phyloP scores from a whole-genome alignment of 495 filamentous ascomycete genomes.

The Aspergillus heteromorphus region DNA sequence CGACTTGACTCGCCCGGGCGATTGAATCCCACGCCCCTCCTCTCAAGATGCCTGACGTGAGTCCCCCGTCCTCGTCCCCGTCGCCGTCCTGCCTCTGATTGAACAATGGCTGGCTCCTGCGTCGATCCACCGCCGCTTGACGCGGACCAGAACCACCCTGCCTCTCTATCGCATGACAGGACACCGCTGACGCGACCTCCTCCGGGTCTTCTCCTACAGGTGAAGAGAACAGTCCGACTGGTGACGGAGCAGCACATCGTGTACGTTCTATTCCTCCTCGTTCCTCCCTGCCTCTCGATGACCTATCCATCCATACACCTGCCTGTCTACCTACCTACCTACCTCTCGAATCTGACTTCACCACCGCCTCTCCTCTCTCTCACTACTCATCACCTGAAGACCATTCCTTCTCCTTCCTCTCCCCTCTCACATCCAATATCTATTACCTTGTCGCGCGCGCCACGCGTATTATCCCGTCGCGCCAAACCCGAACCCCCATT shows the following conservation, averaged over 20 bases:
- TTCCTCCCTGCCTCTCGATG: not conserved
- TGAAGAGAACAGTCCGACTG: conserved; percentile 85
- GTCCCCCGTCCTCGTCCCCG: too few species aligned
- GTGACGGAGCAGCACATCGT: conserved; percentile 84
- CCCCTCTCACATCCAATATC: conserved; percentile 6
- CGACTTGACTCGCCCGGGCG: conserved; percentile 3
- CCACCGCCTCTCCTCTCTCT: not conserved
- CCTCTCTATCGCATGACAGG: conserved; percentile 12
- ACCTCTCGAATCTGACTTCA: not conserved
- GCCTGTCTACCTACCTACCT: too few species aligned
- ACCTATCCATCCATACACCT: not conserved
- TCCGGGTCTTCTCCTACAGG: conserved; percentile 33
- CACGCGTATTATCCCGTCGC: too few species aligned
- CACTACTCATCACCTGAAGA: not conserved
- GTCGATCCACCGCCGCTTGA: conserved; percentile 3
- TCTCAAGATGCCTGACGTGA: conserved; percentile 43
- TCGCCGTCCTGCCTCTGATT: not conserved
- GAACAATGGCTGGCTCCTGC: not conserved
- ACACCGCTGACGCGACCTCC: conserved; percentile 11
- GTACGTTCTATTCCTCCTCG: conserved; percentile 48
- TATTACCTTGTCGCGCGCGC: conserved; percentile 3
- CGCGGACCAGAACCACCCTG: not conserved
- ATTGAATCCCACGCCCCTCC: not conserved
- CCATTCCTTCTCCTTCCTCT: not conserved
- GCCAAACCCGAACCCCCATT: too few species aligned